Conservation (phyloP, 2,329 filamentous ascomycete species). For the Alternaria brassicae region DNA sequence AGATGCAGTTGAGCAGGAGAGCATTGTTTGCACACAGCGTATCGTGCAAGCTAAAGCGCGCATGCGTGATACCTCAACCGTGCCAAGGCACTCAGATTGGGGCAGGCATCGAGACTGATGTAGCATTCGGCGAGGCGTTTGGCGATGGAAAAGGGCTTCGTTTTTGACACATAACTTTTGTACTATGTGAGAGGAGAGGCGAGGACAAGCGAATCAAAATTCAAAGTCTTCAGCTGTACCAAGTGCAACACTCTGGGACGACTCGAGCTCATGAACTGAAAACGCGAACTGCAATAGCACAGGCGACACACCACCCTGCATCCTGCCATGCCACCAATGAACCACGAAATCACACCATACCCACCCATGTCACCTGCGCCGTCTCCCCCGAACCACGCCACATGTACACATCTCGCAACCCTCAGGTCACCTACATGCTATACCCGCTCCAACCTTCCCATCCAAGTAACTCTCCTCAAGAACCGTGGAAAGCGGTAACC, state of each 20-base stretch:
- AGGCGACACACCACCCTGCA: not conserved
- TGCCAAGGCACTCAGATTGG: not conserved
- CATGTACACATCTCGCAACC: not conserved
- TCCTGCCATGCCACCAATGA: not conserved
- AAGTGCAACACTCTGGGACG: not conserved
- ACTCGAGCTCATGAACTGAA: not conserved
- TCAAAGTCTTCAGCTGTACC: not conserved
- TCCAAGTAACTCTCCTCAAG: slow-evolving; percentile 6
- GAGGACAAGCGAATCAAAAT: not conserved
- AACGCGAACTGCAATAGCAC: not conserved
- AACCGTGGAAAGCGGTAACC: slow-evolving; percentile 11
- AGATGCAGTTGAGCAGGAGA: not conserved
- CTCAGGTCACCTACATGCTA: not conserved
- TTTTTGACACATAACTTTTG: slow-evolving; percentile 14
- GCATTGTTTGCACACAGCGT: not conserved
- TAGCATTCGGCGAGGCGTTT: slow-evolving; percentile 43
- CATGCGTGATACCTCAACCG: not conserved
- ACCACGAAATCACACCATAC: not conserved
- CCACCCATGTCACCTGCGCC: not conserved
- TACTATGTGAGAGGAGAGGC: not conserved
- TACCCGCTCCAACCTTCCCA: slow-evolving; percentile 13
- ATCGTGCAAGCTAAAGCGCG: not conserved
- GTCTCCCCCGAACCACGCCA: not conserved
- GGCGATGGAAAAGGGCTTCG: slow-evolving; percentile 28
- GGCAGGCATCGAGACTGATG: slow-evolving; percentile 11